Evolutionary conservation across 805 yeast species (phyloP), one percentile per base, ranked within the genome.

Genomic region (Yamadazyma sp.): DNA sequence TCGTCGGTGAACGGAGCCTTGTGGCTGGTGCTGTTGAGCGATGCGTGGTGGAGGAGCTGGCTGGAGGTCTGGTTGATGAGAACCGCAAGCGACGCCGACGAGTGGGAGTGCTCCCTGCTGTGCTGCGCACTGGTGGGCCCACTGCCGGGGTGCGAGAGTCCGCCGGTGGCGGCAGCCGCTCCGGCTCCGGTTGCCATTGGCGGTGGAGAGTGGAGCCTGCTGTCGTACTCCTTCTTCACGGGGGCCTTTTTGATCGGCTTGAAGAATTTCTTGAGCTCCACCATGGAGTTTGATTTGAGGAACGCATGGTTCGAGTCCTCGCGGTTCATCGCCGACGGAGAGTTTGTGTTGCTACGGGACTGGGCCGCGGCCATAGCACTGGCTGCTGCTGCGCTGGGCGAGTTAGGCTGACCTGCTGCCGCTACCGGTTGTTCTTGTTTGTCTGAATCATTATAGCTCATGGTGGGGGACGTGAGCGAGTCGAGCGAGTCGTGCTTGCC

Each of bases 261-360:
- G 57, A 83, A 83, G 48, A 83, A 81, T 52, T 85, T 70, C 53
- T 82, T 83, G 57, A 83, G 62, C 48, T 82, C 89, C 16, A 75
- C 81, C 85, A 82, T 82, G 16, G 87, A 78, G 41, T 57, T 62
- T 6, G 69, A 50, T 37, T 60, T 62, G 49, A 57, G 52, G 35
- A 62, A 62, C 6, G 57, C 53, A 41, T 60, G 66, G 42, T 54
- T 50, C 5, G 62, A 47, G 26, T 57, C 62, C 35, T 57, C 58
- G 19, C 47, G 41, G 23, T 41, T 45, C 23, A 49, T 30, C 9
- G 44, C 47, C 31, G 32, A 38, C 4, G 49, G 49, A 3, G 49
- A 45, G 16, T 35, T 38, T 30, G 38, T 38, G 14, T 28, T 14
- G 21, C 45, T 41, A 11, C 41, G 19, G 27, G 30, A 22, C 15